These are phyloP conservation scores for Ceratobasidium sp. DNA, from an alignment of 1,284 basidiomycete genomes.

Conservation along the genomic window DNA sequence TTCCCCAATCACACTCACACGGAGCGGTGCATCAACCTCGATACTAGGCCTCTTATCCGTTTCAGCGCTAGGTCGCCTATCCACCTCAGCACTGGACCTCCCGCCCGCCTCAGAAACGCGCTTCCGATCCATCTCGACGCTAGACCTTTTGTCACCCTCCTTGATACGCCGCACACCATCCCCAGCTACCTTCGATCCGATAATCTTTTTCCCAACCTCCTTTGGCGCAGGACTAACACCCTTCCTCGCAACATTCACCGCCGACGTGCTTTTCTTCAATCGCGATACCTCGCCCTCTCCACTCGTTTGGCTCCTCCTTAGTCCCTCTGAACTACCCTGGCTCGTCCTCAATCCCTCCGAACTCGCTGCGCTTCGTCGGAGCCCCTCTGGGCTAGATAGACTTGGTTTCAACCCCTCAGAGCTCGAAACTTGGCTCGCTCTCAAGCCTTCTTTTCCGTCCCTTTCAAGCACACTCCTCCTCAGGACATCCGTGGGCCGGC, in stretches of 20 bases:
- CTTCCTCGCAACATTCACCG: conserved; percentile 1
- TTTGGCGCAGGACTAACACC: background rate
- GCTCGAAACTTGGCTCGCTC: conserved; percentile 17
- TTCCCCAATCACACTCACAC: background rate
- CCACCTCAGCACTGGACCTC: conserved; percentile 32
- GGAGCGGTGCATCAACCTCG: background rate
- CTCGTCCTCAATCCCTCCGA: conserved; percentile 18
- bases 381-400: background rate
- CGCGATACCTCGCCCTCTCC: background rate
- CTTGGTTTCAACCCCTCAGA: conserved; percentile 28
- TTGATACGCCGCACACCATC: conserved; percentile 8
- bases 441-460: conserved; percentile 14
- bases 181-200: background rate
- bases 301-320: conserved; percentile 8
- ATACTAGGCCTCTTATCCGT: conserved; percentile 19
- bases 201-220: background rate
- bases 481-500: background rate
- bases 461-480: conserved; percentile 15
- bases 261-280: conserved; percentile 29
- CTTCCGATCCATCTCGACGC: conserved; percentile 16
- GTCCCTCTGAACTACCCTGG: conserved; percentile 9
- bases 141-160: conserved; percentile 10
- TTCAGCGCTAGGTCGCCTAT: conserved; percentile 3
- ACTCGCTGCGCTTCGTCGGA: background rate
- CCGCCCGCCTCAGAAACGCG: background rate